A percentile compares a stretch with the other conserved stretches of the same genome.
Conservation (phyloP, 2,329 filamentous ascomycete genomes). For the Tolypocladium inflatum region DNA sequence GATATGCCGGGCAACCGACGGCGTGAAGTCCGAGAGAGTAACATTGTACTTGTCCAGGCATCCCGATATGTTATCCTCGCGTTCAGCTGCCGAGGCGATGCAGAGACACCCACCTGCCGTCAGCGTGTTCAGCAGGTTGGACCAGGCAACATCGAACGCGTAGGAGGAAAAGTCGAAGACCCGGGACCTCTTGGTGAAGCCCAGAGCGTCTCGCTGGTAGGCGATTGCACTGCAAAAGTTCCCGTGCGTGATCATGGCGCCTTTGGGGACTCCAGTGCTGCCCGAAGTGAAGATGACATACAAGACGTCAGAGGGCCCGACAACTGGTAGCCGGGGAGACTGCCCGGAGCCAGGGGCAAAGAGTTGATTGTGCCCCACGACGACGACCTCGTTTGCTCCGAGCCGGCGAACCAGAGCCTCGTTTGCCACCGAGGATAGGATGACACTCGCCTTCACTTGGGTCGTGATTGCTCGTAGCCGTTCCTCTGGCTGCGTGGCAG, state of each 20-base stretch:
- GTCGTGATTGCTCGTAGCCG: slow-evolving; percentile 7
- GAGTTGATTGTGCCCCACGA: neutral
- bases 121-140: slow-evolving; percentile 1
- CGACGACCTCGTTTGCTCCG: slow-evolving; percentile 1
- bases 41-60: slow-evolving; percentile 3
- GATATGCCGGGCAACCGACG: slow-evolving; percentile 8
- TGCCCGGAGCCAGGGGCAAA: neutral
- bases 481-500: slow-evolving; percentile 5
- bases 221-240: slow-evolving; percentile 4
- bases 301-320: slow-evolving; percentile 1
- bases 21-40: slow-evolving; percentile 9
- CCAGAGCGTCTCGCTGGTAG: slow-evolving; percentile 4
- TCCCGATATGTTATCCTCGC: slow-evolving; percentile 5
- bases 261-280: slow-evolving; percentile 15
- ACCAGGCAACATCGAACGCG: slow-evolving; percentile 6
- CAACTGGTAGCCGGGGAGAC: neutral
- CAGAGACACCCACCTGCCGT: slow-evolving; percentile 2
- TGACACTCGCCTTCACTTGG: slow-evolving; percentile 5
- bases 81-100: slow-evolving; percentile 7
- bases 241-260: slow-evolving; percentile 10
- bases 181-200: slow-evolving; percentile 1
- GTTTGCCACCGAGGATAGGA: slow-evolving; percentile 8
- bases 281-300: slow-evolving; percentile 17
- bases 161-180: slow-evolving; percentile 8
- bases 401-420: slow-evolving; percentile 2